phyloP scores from a whole-genome alignment of 306 rosid genomes.

The Luffa aegyptiaca region DNA sequence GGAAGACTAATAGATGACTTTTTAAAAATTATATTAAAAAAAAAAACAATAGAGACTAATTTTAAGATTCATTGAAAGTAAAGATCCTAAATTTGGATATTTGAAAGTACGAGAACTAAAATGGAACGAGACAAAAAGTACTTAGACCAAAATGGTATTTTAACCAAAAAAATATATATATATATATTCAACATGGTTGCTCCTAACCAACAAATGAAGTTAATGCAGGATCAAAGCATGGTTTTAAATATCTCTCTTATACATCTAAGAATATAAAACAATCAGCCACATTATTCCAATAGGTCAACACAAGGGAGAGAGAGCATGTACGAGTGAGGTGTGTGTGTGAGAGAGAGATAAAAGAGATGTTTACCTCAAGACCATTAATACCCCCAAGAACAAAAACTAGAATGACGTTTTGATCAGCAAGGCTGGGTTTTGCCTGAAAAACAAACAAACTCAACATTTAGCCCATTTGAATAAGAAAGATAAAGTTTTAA shows the following conservation, averaged over 20 bases:
- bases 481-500: slow-evolving; percentile 12
- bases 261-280: neutral
- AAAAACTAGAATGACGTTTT: slow-evolving; percentile 72
- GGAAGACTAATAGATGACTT: no score
- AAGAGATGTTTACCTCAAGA: slow-evolving; percentile 51
- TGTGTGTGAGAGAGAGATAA: neutral
- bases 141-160: no score
- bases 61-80: no score
- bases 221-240: neutral
- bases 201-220: no score
- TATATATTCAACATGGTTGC: no score
- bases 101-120: no score
- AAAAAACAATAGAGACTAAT: no score
- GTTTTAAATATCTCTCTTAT: neutral
- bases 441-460: slow-evolving; percentile 44
- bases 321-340: neutral
- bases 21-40: no score
- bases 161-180: no score
- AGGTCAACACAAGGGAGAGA: neutral
- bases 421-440: slow-evolving; percentile 89
- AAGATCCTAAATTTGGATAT: no score
- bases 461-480: slow-evolving; percentile 17
- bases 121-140: no score
- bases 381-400: slow-evolving; percentile 86
- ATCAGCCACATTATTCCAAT: neutral